These are phyloP conservation scores for Ascoidea asiatica DNA, from an alignment of 805 yeast species.

Conservation along the genomic window DNA sequence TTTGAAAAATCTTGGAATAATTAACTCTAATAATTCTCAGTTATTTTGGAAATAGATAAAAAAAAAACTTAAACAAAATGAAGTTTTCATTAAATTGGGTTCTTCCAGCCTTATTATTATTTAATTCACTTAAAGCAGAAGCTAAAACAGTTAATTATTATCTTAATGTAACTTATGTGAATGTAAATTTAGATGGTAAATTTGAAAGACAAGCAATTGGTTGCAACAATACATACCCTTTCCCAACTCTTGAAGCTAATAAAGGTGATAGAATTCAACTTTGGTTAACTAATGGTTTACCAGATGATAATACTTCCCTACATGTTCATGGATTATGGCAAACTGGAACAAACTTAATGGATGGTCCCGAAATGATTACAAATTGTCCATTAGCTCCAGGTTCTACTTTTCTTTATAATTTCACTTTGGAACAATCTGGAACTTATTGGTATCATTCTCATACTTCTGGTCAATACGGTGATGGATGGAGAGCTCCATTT, in stretches of 20 bases:
- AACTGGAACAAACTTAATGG: conserved; percentile 30
- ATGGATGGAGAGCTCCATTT: conserved; percentile 35
- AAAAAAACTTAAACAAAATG: too few relatives aligned
- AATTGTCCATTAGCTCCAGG: conserved; percentile 38
- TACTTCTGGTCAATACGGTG: conserved; percentile 29
- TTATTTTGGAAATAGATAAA: too few relatives aligned
- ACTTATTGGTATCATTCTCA: conserved; percentile 48
- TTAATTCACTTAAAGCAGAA: too few relatives aligned
- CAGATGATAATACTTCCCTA: conserved; percentile 26
- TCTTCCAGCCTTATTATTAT: too few relatives aligned
- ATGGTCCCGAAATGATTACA: conserved; percentile 37
- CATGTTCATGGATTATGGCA: conserved; percentile 43
- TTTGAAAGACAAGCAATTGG: conserved; percentile 39
- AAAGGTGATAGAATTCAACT: conserved; percentile 29
- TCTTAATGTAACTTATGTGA: conserved; percentile 16
- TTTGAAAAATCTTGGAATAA: too few relatives aligned
- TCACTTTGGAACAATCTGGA: conserved; percentile 30
- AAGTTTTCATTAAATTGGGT: too few relatives aligned
- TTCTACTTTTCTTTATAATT: conserved; percentile 25
- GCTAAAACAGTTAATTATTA: conserved; percentile 24
- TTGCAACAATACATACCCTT: conserved; percentile 41
- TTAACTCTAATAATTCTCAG: too few relatives aligned
- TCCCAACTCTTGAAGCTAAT: conserved; percentile 29
- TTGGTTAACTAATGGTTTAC: conserved; percentile 23
- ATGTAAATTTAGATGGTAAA: conserved; percentile 45